These are phyloP conservation scores for Peniophora sp. DNA, from an alignment of 1,284 basidiomycete species.

Conservation along the genomic window DNA sequence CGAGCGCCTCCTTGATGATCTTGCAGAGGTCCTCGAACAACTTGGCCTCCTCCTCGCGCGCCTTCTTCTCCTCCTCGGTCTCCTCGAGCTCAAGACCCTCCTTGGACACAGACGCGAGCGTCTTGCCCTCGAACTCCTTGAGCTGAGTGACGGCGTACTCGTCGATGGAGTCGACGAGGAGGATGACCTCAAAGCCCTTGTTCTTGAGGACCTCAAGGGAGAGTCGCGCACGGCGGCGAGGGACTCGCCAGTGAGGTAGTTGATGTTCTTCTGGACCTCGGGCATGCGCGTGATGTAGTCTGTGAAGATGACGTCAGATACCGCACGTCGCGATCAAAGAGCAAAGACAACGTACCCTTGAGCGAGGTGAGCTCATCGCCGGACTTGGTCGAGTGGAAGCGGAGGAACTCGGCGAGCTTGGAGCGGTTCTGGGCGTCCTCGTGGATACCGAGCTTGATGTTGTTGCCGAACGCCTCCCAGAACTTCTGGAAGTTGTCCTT, in stretches of 20 bases:
- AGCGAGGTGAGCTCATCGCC: conserved; percentile 89
- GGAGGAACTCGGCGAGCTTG: conserved; percentile 99
- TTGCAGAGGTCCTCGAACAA: conserved; percentile 89
- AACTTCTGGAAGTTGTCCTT: conserved; percentile 99
- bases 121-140: conserved; percentile 99
- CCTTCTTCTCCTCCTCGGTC: conserved; percentile 95
- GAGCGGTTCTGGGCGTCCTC: conserved; percentile 98
- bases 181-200: conserved; percentile 98
- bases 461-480: conserved; percentile 95
- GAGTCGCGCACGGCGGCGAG: conserved; percentile 89
- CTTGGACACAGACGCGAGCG: conserved; percentile 97
- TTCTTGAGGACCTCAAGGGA: conserved; percentile 98
- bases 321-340: background rate
- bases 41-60: conserved; percentile 81
- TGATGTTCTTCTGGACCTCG: conserved; percentile 97
- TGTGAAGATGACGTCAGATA: conserved; percentile 18
- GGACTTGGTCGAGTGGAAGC: conserved; percentile 97
- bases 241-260: conserved; percentile 99
- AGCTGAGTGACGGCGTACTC: conserved; percentile 97
- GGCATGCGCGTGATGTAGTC: conserved; percentile 99
- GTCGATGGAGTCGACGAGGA: conserved; percentile 97
- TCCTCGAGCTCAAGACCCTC: conserved; percentile 99
- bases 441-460: conserved; percentile 98
- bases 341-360: conserved; percentile 56
- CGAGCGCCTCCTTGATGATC: conserved; percentile 96